Base-by-base conservation (phyloP, 352 stramenopile genomes). In the Globisporangium parvum region DNA sequence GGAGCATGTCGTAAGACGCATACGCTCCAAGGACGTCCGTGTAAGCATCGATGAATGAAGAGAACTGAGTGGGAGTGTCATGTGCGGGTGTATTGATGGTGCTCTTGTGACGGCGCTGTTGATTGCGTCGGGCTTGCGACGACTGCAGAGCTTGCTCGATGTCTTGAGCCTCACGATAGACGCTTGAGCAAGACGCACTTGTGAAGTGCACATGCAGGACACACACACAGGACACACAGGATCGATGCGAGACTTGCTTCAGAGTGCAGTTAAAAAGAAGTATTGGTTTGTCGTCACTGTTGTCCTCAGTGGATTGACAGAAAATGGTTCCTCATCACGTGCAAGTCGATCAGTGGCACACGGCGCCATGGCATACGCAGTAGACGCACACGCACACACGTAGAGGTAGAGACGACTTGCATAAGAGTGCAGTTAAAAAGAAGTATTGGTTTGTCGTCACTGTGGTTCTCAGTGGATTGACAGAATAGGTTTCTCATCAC, bases 351-450 rank as follows among this genome's bases (percentile, higher is more conserved):
- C 57, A 56, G n/a, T 51, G 14, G 31, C 41, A 35, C 33, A 66
- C 26, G 5, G 26, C 26, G 26, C 6, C 20, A 24, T 15, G 31
- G 18, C 41, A 47, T 6, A 47, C n/a, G 41, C 18, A 47, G 20
- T 8, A 37, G 6, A 33, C 35, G 53, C 35, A 44, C 50, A 62
- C 15, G 53, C 35, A 51, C 18, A 26, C 37, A 50, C 21, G 51
- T 20, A 42, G 12, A 41, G 0, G n/a, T 9, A 14, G 20, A n/a
- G 44, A 24, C 46, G 39, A 53, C 49, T 64, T 67, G 63, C 63
- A 85, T 90, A 77, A 65, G 78, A 73, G 89, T 89, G 82, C 82
- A 91, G 78, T 91, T 90, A 89, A 93, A 93, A 93, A 89, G 77
- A 69, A 61, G 68, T 73, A 62, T 88, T 90, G 59, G 53, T 69